Conservation (phyloP, 208 protist species). For the Spongospora subterranea region DNA sequence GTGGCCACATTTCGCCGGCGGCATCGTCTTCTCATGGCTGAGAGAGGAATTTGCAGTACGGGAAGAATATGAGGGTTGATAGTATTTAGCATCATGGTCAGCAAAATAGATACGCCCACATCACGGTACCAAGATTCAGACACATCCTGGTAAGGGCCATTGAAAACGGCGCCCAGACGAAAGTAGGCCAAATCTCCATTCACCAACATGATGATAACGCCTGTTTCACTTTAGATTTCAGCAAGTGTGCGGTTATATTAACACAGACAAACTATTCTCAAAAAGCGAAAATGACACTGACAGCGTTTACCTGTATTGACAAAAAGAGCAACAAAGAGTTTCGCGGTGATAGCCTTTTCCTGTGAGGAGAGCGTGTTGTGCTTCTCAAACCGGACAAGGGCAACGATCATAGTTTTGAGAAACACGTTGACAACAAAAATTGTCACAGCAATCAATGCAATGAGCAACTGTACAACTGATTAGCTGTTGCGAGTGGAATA, state of each 20-base stretch:
- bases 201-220: constrained; percentile 46
- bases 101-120: constrained; percentile 7
- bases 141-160: neutral
- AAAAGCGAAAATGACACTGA: too few relatives aligned
- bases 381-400: constrained; percentile 16
- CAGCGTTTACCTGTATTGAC: neutral
- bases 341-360: constrained; percentile 21
- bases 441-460: neutral
- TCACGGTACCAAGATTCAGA: neutral
- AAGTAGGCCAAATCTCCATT: neutral
- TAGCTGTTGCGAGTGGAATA: neutral
- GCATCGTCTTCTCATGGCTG: neutral
- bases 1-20: neutral
- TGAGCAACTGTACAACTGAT: neutral
- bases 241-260: too few relatives aligned
- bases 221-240: neutral
- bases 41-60: constrained; percentile 1
- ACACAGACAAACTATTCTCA: too few relatives aligned
- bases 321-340: constrained; percentile 46
- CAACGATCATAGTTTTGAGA: constrained; percentile 1
- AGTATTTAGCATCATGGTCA: constrained; percentile 34
- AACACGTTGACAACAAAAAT: constrained; percentile 55
- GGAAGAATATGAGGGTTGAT: constrained; percentile 27
- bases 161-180: neutral
- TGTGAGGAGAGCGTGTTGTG: constrained; percentile 51